A percentile compares a stretch with the other conserved stretches of the same genome.
Conservation (phyloP, 805 yeast genomes). For the Saturnispora sekii region DNA sequence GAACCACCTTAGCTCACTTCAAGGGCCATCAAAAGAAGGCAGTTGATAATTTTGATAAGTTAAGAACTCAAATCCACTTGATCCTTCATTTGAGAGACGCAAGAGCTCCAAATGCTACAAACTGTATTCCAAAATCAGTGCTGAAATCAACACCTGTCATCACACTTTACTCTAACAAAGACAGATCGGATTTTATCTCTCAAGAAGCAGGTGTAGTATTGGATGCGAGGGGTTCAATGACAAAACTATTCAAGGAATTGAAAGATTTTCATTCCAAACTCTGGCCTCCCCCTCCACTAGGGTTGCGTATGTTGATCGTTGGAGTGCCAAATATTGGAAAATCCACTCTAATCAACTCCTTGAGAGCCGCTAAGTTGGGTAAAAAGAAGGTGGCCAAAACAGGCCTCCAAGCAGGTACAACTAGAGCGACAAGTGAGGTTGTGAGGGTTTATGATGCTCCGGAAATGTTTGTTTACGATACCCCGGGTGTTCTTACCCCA, state of each 20-base stretch:
- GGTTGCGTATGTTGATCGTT: constrained; percentile 62
- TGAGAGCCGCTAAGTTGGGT: constrained; percentile 30
- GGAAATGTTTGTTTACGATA: constrained; percentile 65
- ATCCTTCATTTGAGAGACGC: constrained; percentile 81
- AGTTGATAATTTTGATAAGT: constrained; percentile 48
- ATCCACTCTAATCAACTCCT: constrained; percentile 71
- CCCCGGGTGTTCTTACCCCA: constrained; percentile 91
- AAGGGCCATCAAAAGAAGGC: constrained; percentile 89
- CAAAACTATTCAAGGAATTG: constrained; percentile 39
- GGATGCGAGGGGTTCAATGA: constrained; percentile 33
- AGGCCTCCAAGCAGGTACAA: constrained; percentile 87
- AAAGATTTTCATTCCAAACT: constrained; percentile 34
- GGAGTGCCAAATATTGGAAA: constrained; percentile 99
- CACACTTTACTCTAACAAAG: constrained; percentile 63
- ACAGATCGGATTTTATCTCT: constrained; percentile 31
- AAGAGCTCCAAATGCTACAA: constrained; percentile 78
- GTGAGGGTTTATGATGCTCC: constrained; percentile 56
- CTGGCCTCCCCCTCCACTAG: constrained; percentile 74
- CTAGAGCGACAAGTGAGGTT: constrained; percentile 66
- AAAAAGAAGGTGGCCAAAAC: constrained; percentile 67
- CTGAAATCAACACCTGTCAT: constrained; percentile 4
- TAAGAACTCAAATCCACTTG: constrained; percentile 74
- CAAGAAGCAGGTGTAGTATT: constrained; percentile 13
- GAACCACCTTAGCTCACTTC: constrained; percentile 64
- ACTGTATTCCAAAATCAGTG: background rate